A percentile compares a stretch with the other conserved stretches of the same genome.
Conservation (phyloP, 2,329 filamentous ascomycete genomes). For the Talaromyces islandicus region DNA sequence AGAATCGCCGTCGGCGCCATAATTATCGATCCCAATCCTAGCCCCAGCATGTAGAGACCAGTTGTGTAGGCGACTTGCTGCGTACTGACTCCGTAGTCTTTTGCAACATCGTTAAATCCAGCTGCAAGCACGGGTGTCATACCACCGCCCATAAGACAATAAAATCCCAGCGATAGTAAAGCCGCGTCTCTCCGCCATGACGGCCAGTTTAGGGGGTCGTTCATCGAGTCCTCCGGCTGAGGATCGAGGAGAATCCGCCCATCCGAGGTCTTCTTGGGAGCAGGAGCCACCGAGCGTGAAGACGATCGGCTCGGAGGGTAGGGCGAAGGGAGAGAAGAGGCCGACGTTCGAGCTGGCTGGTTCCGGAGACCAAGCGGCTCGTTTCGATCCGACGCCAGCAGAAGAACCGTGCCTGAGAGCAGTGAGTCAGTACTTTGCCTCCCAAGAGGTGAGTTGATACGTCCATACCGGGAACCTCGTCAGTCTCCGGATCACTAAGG, state of each 20-base stretch:
- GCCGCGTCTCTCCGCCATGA: conserved; percentile 73
- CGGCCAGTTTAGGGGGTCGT: conserved; percentile 92
- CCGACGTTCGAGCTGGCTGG: conserved; percentile 56
- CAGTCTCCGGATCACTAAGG: conserved; percentile 70
- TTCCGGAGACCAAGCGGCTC: conserved; percentile 56
- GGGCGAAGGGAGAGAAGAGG: conserved; percentile 48
- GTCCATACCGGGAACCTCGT: conserved; percentile 74
- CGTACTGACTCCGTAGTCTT: conserved; percentile 59
- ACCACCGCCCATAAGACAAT: conserved; percentile 88
- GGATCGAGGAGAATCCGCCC: conserved; percentile 83
- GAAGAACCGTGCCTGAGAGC: conserved; percentile 51
- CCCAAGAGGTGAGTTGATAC: background rate
- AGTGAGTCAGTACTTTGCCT: background rate
- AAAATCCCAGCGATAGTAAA: conserved; percentile 76
- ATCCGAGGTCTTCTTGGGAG: conserved; percentile 70
- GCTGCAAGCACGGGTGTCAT: conserved; percentile 88
- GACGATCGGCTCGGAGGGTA: conserved; percentile 36
- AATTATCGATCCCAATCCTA: conserved; percentile 77
- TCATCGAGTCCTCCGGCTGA: conserved; percentile 82
- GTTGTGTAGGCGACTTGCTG: conserved; percentile 78
- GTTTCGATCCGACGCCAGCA: conserved; percentile 56
- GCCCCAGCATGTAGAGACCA: conserved; percentile 87
- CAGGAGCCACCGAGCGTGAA: conserved; percentile 25
- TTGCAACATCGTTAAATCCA: conserved; percentile 75
- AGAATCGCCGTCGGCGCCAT: conserved; percentile 87